Evolutionary conservation across 2,329 filamentous ascomycete species (phyloP), one percentile per base, ranked within the genome.

Genomic region (Massarina eburnea): DNA sequence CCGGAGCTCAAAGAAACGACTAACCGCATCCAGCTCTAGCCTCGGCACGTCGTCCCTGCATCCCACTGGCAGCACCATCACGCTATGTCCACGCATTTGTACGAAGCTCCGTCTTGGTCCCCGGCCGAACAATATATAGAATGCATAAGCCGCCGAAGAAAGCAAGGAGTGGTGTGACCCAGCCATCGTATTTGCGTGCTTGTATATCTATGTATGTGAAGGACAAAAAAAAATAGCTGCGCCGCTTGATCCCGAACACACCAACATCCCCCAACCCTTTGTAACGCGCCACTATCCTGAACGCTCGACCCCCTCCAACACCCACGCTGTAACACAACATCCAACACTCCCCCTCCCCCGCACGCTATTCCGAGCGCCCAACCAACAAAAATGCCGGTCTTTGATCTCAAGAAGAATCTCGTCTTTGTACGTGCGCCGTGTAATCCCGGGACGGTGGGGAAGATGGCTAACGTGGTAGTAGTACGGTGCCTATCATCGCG

Each of bases 401-500:
- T 68, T 35, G 58, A 68, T 38, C 40, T 68, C 18, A 67, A 66
- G 51, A 60, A 68, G 48, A 58, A 68, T 22, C 62, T 68, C 27
- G 55, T 67, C 46, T 67, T 66, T 32, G 64, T 66, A 56, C 17
- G 50, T 48, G 21, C 30, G 21, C 24, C 18, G 14, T 14, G n/a
- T 17, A n/a, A 15, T 24, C 9, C 12, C 22, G 3, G n/a, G n/a
- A 6, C n/a, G 33, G 19, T 35, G 5, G 7, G 19, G 15, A 5
- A 12, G 4, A 38, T 30, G n/a, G 19, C 36, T 45, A 40, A 39
- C 26, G 9, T 9, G 10, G 19, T 17, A 30, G 24, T 38, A 92
- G 88, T 94, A 94, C 74, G 89, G 88, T 68, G 82, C 87, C 48
- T 92, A 92, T 68, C 89, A 94, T 71, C 83, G 87, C 65, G 84